A percentile compares a stretch with the other conserved stretches of the same genome.
These are phyloP conservation scores for Cyclotella sp. DNA, from an alignment of 108 stramenopile genomes.

Conservation along the genomic window DNA sequence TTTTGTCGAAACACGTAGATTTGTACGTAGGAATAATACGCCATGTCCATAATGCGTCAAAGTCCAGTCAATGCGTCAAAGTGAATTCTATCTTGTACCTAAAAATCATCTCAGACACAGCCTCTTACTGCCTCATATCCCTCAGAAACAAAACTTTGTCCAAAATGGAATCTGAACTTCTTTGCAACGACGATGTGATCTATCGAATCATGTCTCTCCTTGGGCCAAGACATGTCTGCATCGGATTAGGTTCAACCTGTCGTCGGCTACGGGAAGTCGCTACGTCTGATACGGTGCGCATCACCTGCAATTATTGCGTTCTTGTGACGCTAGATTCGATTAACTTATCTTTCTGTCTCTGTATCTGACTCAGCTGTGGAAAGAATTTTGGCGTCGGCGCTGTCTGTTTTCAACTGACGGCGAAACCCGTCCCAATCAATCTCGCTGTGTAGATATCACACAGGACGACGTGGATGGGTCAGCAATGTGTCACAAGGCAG, in stretches of 20 bases:
- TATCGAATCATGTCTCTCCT: constrained; percentile 30
- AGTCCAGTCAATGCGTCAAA: too few species aligned
- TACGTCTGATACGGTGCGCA: constrained; percentile 19
- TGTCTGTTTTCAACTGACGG: not conserved
- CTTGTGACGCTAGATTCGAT: not conserved
- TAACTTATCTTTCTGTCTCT: not conserved
- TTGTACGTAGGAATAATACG: too few species aligned
- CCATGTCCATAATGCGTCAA: too few species aligned
- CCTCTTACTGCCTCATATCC: too few species aligned
- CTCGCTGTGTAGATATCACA: not conserved
- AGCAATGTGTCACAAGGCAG: not conserved
- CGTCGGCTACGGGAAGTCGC: constrained; percentile 16
- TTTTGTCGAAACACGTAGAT: too few species aligned
- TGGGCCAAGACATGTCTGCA: constrained; percentile 30
- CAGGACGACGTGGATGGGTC: not conserved
- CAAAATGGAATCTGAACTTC: constrained; percentile 6
- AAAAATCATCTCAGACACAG: not conserved
- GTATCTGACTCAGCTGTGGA: constrained; percentile 17
- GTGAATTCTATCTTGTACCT: too few species aligned
- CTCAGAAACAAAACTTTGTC: too few species aligned
- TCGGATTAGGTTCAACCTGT: constrained; percentile 31
- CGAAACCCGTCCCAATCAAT: not conserved
- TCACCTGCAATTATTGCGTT: not conserved
- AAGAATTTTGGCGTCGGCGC: constrained; percentile 23
- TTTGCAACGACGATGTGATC: constrained; percentile 32